A percentile compares a stretch with the other conserved stretches of the same genome.
Evolutionary conservation across 208 protist genomes (phyloP).

Genomic region (Acanthamoeba quina): DNA sequence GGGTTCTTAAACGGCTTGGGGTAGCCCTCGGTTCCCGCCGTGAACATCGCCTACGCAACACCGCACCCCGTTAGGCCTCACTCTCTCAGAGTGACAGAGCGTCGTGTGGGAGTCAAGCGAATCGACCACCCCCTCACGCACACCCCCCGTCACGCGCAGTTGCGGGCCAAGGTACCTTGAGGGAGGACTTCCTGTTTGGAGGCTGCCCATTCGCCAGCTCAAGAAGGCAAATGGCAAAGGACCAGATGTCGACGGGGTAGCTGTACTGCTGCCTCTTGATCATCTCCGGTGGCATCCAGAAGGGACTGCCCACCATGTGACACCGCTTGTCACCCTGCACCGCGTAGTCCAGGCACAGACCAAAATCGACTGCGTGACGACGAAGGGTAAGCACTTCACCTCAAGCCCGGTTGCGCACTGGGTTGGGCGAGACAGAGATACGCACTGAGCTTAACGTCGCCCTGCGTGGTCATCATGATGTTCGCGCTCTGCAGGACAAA

Average conservation of each 20-base stretch:
- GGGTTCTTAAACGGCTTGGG: conserved; percentile 73
- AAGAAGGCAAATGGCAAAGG: conserved; percentile 72
- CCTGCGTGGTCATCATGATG: conserved; percentile 82
- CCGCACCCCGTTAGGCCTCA: too few relatives aligned
- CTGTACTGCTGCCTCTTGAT: conserved; percentile 70
- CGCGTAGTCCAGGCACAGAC: conserved; percentile 67
- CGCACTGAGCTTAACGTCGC: conserved; percentile 79
- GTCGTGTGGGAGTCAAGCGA: not conserved
- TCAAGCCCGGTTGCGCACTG: not conserved
- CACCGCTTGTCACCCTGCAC: conserved; percentile 11
- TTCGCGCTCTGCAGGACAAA: conserved; percentile 70
- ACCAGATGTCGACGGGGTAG: conserved; percentile 70
- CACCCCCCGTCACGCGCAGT: too few relatives aligned
- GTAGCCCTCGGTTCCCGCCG: conserved; percentile 64
- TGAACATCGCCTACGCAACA: conserved; percentile 69
- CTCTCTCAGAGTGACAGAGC: not conserved
- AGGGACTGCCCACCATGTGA: conserved; percentile 77
- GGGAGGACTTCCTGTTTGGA: conserved; percentile 73
- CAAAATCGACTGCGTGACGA: conserved; percentile 73
- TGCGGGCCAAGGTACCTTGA: conserved; percentile 27
- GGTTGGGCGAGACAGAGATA: not conserved
- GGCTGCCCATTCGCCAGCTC: conserved; percentile 76
- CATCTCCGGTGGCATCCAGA: conserved; percentile 80
- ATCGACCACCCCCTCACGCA: not conserved
- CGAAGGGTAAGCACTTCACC: not conserved